These are phyloP conservation scores for Infundibulicybe gibba DNA, from an alignment of 768 basidiomycete genomes.

Conservation along the genomic window DNA sequence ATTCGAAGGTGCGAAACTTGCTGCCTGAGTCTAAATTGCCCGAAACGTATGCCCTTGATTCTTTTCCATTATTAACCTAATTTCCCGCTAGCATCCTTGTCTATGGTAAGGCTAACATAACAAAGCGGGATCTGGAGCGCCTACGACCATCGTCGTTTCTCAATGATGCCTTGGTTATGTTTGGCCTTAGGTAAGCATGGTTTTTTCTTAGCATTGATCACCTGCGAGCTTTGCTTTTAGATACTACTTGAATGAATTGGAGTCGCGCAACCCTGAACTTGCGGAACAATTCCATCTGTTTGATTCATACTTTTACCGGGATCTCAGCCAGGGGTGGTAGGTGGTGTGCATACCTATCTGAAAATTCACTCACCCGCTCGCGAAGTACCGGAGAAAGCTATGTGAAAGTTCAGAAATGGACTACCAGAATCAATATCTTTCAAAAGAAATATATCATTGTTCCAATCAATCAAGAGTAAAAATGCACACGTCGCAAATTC, in stretches of 20 bases:
- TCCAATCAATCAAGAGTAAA: conserved; percentile 94
- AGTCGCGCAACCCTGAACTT: conserved; percentile 50
- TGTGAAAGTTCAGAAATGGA: too few species aligned
- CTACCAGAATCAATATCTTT: too few species aligned
- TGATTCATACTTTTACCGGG: conserved; percentile 98
- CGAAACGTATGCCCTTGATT: too few species aligned
- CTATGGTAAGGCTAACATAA: too few species aligned
- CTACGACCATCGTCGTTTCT: too few species aligned
- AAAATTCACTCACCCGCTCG: too few species aligned
- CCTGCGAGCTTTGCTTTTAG: conserved; percentile 37
- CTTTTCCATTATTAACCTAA: too few species aligned
- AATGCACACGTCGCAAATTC: conserved; percentile 12
- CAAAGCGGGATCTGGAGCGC: too few species aligned
- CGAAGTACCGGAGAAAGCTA: too few species aligned
- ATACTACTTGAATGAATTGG: conserved; percentile 63
- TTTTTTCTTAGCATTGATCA: background rate
- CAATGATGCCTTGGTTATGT: conserved; percentile 95
- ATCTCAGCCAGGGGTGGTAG: conserved; percentile 79
- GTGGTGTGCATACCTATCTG: conserved; percentile 9
- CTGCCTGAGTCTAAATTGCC: too few species aligned
- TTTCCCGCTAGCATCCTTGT: too few species aligned
- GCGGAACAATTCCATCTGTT: conserved; percentile 84
- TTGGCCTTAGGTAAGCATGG: conserved; percentile 75
- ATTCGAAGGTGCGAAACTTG: too few species aligned
- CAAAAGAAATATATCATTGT: conserved; percentile 89